Conservation (phyloP, 306 rosid genomes). For the Dalbergia cochinchinensis region DNA sequence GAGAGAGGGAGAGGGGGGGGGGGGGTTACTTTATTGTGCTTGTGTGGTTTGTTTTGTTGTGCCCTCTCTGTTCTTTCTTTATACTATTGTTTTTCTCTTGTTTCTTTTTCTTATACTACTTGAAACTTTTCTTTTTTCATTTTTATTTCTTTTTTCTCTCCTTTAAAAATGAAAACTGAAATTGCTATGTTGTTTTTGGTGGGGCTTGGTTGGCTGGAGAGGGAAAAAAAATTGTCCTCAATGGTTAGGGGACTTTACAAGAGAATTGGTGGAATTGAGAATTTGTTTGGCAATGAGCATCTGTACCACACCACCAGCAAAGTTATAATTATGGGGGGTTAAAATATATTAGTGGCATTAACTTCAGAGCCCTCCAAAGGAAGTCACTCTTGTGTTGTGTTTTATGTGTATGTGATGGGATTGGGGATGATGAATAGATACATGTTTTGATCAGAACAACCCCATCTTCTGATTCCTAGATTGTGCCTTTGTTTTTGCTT, state of each 20-base stretch:
- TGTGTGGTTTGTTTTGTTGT: conserved; percentile 52
- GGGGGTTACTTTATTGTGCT: conserved; percentile 48
- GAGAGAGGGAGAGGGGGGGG: neutral
- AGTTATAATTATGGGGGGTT: conserved; percentile 33
- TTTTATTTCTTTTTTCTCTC: neutral
- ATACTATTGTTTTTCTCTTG: conserved; percentile 34
- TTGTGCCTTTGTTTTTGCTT: conserved; percentile 9
- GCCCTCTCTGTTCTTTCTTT: conserved; percentile 41
- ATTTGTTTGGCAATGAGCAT: conserved; percentile 46
- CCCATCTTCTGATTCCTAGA: conserved; percentile 44
- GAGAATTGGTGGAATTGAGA: conserved; percentile 52
- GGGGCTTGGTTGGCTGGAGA: conserved; percentile 47
- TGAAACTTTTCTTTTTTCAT: neutral
- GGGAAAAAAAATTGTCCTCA: conserved; percentile 35
- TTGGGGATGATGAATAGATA: conserved; percentile 41
- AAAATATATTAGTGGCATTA: conserved; percentile 53
- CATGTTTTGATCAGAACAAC: conserved; percentile 42
- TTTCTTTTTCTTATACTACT: conserved; percentile 35
- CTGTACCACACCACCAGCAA: conserved; percentile 49
- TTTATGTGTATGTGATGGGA: conserved; percentile 52
- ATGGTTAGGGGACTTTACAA: conserved; percentile 46
- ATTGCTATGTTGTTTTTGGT: conserved; percentile 8
- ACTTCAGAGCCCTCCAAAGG: conserved; percentile 54
- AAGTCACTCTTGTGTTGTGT: neutral
- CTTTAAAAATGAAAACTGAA: neutral